Evolutionary conservation across 805 yeast species (phyloP).

Genomic region (Saccharomycopsis sp.): DNA sequence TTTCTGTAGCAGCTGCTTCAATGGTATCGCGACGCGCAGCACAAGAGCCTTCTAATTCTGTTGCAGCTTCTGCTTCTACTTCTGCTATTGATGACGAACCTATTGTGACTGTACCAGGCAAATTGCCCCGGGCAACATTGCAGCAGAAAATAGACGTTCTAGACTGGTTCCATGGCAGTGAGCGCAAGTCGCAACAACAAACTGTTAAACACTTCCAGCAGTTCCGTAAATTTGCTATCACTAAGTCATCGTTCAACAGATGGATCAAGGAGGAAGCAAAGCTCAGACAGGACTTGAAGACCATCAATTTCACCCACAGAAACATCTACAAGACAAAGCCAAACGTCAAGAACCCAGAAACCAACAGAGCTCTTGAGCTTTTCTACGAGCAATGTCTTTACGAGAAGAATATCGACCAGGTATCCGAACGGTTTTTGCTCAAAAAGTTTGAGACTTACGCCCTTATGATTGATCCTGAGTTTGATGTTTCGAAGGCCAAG

Average conservation of each 20-base stretch:
- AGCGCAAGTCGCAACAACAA: slow-evolving; percentile 30
- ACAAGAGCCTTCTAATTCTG: too few species aligned
- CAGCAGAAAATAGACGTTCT: slow-evolving; percentile 32
- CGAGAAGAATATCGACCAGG: slow-evolving; percentile 24
- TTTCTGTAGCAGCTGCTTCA: too few species aligned
- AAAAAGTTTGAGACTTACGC: slow-evolving; percentile 27
- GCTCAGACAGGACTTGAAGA: slow-evolving; percentile 28
- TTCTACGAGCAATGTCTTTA: slow-evolving; percentile 33
- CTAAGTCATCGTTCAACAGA: slow-evolving; percentile 35
- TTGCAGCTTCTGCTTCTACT: too few species aligned
- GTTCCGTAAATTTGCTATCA: slow-evolving; percentile 30
- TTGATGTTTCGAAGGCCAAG: slow-evolving; percentile 7
- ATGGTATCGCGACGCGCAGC: too few species aligned
- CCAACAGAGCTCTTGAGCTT: slow-evolving; percentile 32
- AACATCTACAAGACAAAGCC: slow-evolving; percentile 30
- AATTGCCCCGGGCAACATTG: slow-evolving; percentile 32
- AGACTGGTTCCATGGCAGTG: slow-evolving; percentile 32
- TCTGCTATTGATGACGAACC: slow-evolving; percentile 1
- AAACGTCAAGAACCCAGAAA: slow-evolving; percentile 29
- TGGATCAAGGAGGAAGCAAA: slow-evolving; percentile 33
- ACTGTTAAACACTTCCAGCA: slow-evolving; percentile 31
- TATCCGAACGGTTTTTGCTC: slow-evolving; percentile 29
- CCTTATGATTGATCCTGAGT: slow-evolving; percentile 13
- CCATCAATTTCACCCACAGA: slow-evolving; percentile 26
- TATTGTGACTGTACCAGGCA: neutral